Evolutionary conservation across 768 basidiomycete species (phyloP).

Genomic region (Amanita rimosa): DNA sequence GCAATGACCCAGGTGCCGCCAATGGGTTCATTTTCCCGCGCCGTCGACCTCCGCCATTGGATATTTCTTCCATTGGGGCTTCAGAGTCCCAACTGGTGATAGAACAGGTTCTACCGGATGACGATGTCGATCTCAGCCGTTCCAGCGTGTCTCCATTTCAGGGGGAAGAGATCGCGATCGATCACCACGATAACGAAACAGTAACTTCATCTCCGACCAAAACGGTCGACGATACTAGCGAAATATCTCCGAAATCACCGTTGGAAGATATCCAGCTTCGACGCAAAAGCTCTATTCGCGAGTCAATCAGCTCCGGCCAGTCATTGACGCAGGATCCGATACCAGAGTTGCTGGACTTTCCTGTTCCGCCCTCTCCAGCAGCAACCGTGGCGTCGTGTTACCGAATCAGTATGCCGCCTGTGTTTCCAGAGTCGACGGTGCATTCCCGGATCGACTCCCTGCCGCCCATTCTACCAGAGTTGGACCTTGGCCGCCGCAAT

Average conservation of each 20-base stretch:
- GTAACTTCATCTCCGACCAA: slow-evolving; percentile 5
- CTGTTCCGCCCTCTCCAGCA: slow-evolving; percentile 24
- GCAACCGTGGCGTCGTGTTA: slow-evolving; percentile 20
- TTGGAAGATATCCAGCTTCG: slow-evolving; percentile 19
- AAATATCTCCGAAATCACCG: slow-evolving; percentile 8
- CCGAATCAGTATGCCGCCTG: slow-evolving; percentile 28
- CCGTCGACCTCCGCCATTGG: background rate
- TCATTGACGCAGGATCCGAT: background rate
- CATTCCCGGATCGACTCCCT: slow-evolving; percentile 31
- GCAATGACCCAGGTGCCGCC: slow-evolving; percentile 6
- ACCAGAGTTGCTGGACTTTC: slow-evolving; percentile 23
- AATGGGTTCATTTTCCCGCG: slow-evolving; percentile 5
- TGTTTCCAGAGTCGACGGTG: slow-evolving; percentile 38
- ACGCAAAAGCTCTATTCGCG: slow-evolving; percentile 9
- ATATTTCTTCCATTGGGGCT: background rate
- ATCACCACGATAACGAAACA: slow-evolving; percentile 16
- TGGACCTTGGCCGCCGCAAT: slow-evolving; percentile 30
- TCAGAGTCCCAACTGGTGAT: background rate
- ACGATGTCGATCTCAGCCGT: slow-evolving; percentile 56
- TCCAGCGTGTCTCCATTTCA: slow-evolving; percentile 69
- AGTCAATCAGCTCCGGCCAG: background rate
- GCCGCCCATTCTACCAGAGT: slow-evolving; percentile 46
- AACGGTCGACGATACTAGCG: slow-evolving; percentile 16
- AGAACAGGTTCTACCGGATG: slow-evolving; percentile 17
- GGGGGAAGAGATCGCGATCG: slow-evolving; percentile 34